Evolutionary conservation across 2,329 filamentous ascomycete genomes (phyloP), one percentile per base, ranked within the genome.

Genomic region (Beauveria caledonica): DNA sequence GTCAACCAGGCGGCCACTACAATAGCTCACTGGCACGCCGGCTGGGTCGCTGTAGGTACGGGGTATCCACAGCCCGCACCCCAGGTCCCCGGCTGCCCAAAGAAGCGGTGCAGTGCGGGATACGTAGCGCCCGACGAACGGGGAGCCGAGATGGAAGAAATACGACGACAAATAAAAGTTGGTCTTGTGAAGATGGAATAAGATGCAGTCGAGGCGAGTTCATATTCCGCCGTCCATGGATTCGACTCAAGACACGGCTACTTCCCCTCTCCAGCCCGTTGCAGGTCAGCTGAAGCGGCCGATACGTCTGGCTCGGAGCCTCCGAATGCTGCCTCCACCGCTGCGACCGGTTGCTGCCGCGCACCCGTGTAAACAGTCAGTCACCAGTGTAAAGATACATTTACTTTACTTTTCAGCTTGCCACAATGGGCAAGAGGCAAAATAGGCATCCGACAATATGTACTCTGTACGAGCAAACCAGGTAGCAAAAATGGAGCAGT

Each of bases 21-120:
- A 19, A 19, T 19, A 4, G 40, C 49, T 51, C 60, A 54, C 58
- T 56, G 61, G 59, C 59, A 60, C 60, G 55, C 39, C 19, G 39
- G 52, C 52, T 13, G 17, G 21, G 52, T 55, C 52, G 52, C 52
- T 45, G 42, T 56, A 48, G 53, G 53, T 48, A 56, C 44, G n/a
- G 42, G n/a, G 42, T 48, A 56, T 56, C 42, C 53, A 56, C 53
- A 15, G 33, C 11, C 42, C 15, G 10, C 25, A 36, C 33, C 11
- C 33, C 33, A 36, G 33, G 33, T 36, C 33, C 42, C 48, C 42
- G 10, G 27, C 42, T 17, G 42, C 53, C 29, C 53, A 25, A 39
- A 56, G 53, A 23, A 56, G 42, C 42, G 42, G 29, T 56, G 42
- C 42, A 3, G 17, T 56, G 19, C 27, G 27, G 53, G 53, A 56